A percentile compares a stretch with the other conserved stretches of the same genome.
These are phyloP conservation scores for Stellera chamaejasme DNA, from an alignment of 345 rosid species.

Conservation along the genomic window DNA sequence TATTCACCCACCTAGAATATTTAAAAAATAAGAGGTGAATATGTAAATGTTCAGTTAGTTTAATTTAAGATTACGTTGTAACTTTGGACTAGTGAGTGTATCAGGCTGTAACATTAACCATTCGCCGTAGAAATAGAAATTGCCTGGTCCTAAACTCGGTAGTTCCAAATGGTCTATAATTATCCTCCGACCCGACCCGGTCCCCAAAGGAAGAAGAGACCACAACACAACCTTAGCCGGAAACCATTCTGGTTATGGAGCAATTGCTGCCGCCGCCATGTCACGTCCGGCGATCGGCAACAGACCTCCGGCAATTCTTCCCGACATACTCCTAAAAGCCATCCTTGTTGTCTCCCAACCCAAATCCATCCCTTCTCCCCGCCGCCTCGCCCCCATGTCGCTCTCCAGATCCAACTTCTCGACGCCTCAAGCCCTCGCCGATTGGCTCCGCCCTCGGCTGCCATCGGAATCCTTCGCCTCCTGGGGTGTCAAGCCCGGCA, in stretches of 20 bases:
- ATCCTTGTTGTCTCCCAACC: slow-evolving; percentile 22
- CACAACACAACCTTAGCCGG: background rate
- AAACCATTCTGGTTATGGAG: background rate
- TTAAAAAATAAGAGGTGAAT: too few relatives aligned
- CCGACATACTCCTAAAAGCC: slow-evolving; percentile 38
- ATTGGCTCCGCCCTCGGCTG: slow-evolving; percentile 76
- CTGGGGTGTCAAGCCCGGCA: slow-evolving; percentile 91
- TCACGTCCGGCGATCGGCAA: slow-evolving; percentile 8
- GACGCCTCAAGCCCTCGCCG: slow-evolving; percentile 72
- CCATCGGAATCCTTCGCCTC: slow-evolving; percentile 77
- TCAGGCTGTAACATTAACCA: too few relatives aligned
- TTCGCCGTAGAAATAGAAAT: background rate
- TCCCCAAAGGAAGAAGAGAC: background rate
- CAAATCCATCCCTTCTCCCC: slow-evolving; percentile 30
- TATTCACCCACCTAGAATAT: too few relatives aligned
- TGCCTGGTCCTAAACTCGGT: background rate
- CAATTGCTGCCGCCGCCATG: slow-evolving; percentile 1
- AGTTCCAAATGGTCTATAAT: too few relatives aligned
- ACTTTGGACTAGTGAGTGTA: too few relatives aligned
- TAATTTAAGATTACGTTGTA: too few relatives aligned
- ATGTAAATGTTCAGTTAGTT: too few relatives aligned
- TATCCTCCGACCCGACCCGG: too few relatives aligned
- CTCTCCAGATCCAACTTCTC: slow-evolving; percentile 33
- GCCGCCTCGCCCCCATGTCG: slow-evolving; percentile 45
- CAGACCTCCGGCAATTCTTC: slow-evolving; percentile 12